Percentiles rank a stretch among this genome's conserved stretches.
Evolutionary conservation across 768 basidiomycete genomes (phyloP).

Genomic region (Tricholomella constricta): DNA sequence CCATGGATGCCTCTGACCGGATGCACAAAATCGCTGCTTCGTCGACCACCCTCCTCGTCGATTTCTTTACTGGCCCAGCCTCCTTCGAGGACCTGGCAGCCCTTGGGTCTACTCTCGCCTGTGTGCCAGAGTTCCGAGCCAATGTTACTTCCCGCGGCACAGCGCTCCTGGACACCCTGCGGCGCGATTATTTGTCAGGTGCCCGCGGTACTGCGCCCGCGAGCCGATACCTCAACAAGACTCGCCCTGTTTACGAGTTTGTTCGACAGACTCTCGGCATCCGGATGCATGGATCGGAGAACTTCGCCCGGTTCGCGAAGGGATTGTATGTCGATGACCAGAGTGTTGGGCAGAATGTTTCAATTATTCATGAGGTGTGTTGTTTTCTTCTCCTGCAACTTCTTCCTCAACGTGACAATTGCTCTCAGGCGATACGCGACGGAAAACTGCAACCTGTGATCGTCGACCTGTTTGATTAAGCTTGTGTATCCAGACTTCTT

Average conservation of each 20-base stretch:
- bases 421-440: slow-evolving; percentile 49
- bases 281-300: slow-evolving; percentile 79
- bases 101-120: slow-evolving; percentile 32
- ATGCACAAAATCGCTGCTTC: slow-evolving; percentile 74
- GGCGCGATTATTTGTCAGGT: slow-evolving; percentile 60
- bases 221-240: slow-evolving; percentile 63
- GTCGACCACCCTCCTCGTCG: slow-evolving; percentile 61
- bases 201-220: slow-evolving; percentile 67
- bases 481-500: not conserved
- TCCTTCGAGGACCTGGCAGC: slow-evolving; percentile 31
- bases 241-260: slow-evolving; percentile 75
- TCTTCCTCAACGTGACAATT: not conserved
- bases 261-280: slow-evolving; percentile 73
- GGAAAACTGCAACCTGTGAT: slow-evolving; percentile 51
- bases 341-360: slow-evolving; percentile 71
- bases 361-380: slow-evolving; percentile 74
- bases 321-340: slow-evolving; percentile 69
- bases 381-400: slow-evolving; percentile 21
- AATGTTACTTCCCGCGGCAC: slow-evolving; percentile 51
- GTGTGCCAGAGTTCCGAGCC: slow-evolving; percentile 57
- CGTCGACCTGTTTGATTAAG: slow-evolving; percentile 36
- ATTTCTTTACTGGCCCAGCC: slow-evolving; percentile 50
- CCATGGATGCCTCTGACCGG: slow-evolving; percentile 68
- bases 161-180: slow-evolving; percentile 47
- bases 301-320: slow-evolving; percentile 57